These are phyloP conservation scores for Astrocystis sublimbata DNA, from an alignment of 495 filamentous ascomycete genomes.

Conservation along the genomic window DNA sequence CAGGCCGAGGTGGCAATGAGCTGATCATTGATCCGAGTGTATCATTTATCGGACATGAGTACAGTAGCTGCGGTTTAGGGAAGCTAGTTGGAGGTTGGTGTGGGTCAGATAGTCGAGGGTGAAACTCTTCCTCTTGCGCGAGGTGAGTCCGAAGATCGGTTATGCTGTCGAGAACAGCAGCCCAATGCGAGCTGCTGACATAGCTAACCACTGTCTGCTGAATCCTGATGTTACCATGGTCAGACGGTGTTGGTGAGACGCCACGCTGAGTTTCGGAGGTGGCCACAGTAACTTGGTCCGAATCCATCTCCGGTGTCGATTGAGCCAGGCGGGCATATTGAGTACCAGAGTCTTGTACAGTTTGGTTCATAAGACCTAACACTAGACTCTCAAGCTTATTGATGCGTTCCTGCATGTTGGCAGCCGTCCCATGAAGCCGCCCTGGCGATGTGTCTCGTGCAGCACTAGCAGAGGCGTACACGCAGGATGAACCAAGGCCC, in stretches of 20 bases:
- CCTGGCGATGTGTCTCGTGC: neutral
- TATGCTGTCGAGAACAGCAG: constrained; percentile 40
- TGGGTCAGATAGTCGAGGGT: neutral
- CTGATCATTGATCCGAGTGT: constrained; percentile 7
- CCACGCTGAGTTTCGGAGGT: neutral
- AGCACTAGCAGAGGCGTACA: too few species aligned
- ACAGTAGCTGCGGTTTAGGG: constrained; percentile 14
- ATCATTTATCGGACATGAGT: constrained; percentile 2
- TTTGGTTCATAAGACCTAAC: constrained; percentile 21
- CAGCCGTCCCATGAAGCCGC: neutral
- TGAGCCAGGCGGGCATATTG: too few species aligned
- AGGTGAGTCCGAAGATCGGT: constrained; percentile 33
- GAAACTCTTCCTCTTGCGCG: constrained; percentile 21
- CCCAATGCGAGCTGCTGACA: constrained; percentile 42
- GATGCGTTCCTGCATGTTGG: neutral
- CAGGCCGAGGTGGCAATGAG: constrained; percentile 15
- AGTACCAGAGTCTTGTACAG: too few species aligned
- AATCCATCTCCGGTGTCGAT: neutral
- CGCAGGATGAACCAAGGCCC: too few species aligned
- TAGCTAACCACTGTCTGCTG: constrained; percentile 33
- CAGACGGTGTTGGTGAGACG: neutral
- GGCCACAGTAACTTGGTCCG: neutral
- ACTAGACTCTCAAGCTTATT: neutral
- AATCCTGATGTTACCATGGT: constrained; percentile 32
- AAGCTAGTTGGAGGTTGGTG: neutral